Evolutionary conservation across 306 rosid genomes (phyloP).

Genomic region (Quercus berberidifolia): DNA sequence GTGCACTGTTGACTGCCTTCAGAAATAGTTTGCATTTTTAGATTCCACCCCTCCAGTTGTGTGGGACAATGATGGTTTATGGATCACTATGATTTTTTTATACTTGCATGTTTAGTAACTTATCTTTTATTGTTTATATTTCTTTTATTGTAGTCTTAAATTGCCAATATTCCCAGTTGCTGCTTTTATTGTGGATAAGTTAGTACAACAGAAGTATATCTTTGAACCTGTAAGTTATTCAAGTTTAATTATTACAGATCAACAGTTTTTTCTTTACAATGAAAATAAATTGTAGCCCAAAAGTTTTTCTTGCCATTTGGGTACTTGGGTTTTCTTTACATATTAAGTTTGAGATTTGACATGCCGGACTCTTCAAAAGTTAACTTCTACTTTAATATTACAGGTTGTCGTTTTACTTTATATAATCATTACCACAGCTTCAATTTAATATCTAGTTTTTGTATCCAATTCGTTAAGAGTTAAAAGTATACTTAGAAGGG

Average conservation of each 20-base stretch:
- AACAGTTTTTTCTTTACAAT: constrained; percentile 2
- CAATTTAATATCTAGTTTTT: constrained; percentile 57
- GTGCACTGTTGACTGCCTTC: no score
- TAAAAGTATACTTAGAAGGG: no score
- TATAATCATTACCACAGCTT: constrained; percentile 48
- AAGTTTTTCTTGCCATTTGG: neutral
- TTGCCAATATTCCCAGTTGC: constrained; percentile 53
- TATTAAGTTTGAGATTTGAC: neutral
- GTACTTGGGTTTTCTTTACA: constrained; percentile 9
- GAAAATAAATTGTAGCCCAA: neutral
- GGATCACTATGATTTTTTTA: no score
- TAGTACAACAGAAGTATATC: constrained; percentile 44
- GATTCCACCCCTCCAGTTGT: no score
- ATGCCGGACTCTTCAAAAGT: neutral
- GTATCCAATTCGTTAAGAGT: constrained; percentile 13
- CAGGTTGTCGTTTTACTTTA: constrained; percentile 75
- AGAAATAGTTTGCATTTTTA: no score
- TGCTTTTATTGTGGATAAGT: constrained; percentile 69
- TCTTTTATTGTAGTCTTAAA: no score
- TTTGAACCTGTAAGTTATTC: constrained; percentile 63
- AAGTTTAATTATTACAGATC: neutral
- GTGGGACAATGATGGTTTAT: no score
- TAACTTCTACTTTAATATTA: constrained; percentile 20
- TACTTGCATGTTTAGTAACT: no score
- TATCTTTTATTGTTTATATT: no score